Percentiles rank a stretch among this genome's conserved stretches.
These are phyloP conservation scores for Nakaseomyces uthaithaninus DNA, from an alignment of 1,139 yeast species.

Conservation along the genomic window DNA sequence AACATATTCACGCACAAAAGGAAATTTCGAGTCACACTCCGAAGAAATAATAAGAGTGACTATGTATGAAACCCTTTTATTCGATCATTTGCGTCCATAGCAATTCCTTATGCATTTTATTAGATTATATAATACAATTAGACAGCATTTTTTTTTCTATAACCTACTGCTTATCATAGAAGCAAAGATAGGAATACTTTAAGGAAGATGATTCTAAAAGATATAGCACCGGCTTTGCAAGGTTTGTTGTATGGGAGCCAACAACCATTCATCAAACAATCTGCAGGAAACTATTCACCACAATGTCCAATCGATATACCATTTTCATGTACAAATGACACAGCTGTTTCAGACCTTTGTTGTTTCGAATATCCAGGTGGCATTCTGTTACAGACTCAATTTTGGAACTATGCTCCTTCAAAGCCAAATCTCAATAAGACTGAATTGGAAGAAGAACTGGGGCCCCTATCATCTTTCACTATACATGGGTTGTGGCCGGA, in stretches of 20 bases:
- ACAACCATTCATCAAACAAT: neutral
- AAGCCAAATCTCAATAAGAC: conserved; percentile 17
- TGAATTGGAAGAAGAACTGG: conserved; percentile 43
- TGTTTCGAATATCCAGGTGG: conserved; percentile 92
- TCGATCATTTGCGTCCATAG: too few species aligned
- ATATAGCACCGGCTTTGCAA: neutral
- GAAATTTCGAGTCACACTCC: too few species aligned
- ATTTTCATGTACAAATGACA: conserved; percentile 48
- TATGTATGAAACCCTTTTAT: too few species aligned
- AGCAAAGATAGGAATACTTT: neutral
- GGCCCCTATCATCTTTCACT: conserved; percentile 72
- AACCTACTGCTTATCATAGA: too few species aligned
- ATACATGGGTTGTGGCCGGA: conserved; percentile 86
- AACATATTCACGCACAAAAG: too few species aligned
- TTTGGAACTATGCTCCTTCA: conserved; percentile 81
- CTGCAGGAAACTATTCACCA: conserved; percentile 9
- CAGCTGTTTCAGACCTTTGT: conserved; percentile 49
- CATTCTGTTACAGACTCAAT: conserved; percentile 74
- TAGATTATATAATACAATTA: too few species aligned
- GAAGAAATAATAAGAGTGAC: too few species aligned
- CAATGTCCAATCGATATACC: conserved; percentile 63
- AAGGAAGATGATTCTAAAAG: neutral
- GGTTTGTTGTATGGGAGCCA: conserved; percentile 2
- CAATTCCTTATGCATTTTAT: too few species aligned
- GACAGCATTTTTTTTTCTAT: too few species aligned